A percentile compares a stretch with the other conserved stretches of the same genome.
Conservation (phyloP, 352 stramenopile species). For the Pythium biforme region DNA sequence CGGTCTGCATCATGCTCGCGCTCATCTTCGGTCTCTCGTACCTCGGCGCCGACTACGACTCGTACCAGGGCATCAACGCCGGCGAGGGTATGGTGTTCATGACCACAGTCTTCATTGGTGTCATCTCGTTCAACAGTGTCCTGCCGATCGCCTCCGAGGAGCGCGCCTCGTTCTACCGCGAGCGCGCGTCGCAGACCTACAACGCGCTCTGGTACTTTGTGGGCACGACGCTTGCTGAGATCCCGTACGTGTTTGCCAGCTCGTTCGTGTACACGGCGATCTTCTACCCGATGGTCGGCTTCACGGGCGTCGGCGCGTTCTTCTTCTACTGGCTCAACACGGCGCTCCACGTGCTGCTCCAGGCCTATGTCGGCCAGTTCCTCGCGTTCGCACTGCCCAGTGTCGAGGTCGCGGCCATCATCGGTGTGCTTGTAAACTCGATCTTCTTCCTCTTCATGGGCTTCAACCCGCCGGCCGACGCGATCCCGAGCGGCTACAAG, state of each 20-base stretch:
- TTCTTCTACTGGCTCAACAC: slow-evolving; percentile 33
- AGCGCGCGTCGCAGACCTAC: slow-evolving; percentile 91
- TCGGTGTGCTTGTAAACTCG: slow-evolving; percentile 43
- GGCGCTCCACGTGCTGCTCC: slow-evolving; percentile 27
- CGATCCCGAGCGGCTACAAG: slow-evolving; percentile 49
- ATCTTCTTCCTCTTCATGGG: slow-evolving; percentile 80
- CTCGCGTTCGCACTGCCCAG: slow-evolving; percentile 29
- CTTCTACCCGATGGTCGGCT: slow-evolving; percentile 36
- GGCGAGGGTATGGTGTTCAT: slow-evolving; percentile 72
- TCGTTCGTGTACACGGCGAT: slow-evolving; percentile 35
- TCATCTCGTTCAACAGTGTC: slow-evolving; percentile 63
- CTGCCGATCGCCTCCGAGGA: slow-evolving; percentile 66
- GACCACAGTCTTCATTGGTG: slow-evolving; percentile 58
- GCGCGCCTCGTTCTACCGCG: slow-evolving; percentile 90
- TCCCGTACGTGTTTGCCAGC: slow-evolving; percentile 32
- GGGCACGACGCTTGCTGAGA: slow-evolving; percentile 59
- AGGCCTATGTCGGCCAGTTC: slow-evolving; percentile 32
- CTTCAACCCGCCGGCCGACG: slow-evolving; percentile 58
- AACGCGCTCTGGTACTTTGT: slow-evolving; percentile 79
- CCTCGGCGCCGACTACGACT: slow-evolving; percentile 22
- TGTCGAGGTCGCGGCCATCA: slow-evolving; percentile 31
- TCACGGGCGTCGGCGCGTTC: slow-evolving; percentile 22
- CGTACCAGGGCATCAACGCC: slow-evolving; percentile 29
- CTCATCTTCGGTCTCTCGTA: slow-evolving; percentile 66
- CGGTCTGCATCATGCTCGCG: slow-evolving; percentile 52